Conservation (phyloP, 1,284 basidiomycete genomes). For the Microbotryum violaceum region DNA sequence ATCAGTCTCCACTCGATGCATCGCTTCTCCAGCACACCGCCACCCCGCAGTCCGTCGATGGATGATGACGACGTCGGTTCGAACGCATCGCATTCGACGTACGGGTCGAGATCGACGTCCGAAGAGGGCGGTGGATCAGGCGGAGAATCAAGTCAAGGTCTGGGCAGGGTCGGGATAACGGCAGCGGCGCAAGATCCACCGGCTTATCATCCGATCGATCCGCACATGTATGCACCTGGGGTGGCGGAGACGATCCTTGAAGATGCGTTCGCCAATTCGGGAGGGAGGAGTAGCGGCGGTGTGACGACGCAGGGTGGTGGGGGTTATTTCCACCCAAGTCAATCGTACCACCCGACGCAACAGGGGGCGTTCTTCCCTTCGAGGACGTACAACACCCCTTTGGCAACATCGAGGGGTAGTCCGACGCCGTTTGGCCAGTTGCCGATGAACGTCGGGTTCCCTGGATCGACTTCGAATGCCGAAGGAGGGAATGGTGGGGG, state of each 20-base stretch:
- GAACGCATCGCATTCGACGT: background rate
- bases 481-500: too few species aligned
- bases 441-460: too few species aligned
- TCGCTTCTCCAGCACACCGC: conserved; percentile 19
- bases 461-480: too few species aligned
- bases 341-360: too few species aligned
- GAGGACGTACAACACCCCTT: too few species aligned
- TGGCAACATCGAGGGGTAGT: too few species aligned
- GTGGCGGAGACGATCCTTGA: conserved; percentile 33
- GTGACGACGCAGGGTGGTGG: too few species aligned
- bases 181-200: conserved; percentile 25
- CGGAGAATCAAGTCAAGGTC: conserved; percentile 2
- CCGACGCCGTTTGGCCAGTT: too few species aligned
- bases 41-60: too few species aligned
- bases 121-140: conserved; percentile 9
- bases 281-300: too few species aligned
- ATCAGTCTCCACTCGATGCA: conserved; percentile 45
- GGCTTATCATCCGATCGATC: conserved; percentile 34
- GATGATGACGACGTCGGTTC: conserved; percentile 12
- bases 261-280: conserved; percentile 23
- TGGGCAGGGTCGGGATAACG: background rate
- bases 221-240: conserved; percentile 33
- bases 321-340: too few species aligned
- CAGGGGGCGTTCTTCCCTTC: too few species aligned
- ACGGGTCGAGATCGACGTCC: background rate